Evolutionary conservation across 164 flowering plant genomes (phyloP).

Genomic region (Vitis rotundifolia): DNA sequence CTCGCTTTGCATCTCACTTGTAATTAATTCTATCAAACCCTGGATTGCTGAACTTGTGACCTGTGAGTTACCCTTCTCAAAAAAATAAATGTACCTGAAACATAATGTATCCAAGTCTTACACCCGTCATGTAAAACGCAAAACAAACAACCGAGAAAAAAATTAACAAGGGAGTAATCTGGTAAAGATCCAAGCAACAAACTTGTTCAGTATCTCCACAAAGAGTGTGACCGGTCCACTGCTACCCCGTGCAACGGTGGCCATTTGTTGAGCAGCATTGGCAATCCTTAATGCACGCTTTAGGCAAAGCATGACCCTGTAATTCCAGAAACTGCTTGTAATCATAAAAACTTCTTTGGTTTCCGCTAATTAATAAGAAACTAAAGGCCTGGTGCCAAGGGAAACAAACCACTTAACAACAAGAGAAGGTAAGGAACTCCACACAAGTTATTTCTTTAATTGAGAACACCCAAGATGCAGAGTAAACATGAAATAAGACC

Average conservation of each 20-base stretch:
- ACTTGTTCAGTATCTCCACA: slow-evolving; percentile 96
- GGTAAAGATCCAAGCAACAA: background rate
- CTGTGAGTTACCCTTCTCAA: slow-evolving; percentile 92
- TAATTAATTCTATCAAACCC: slow-evolving; percentile 76
- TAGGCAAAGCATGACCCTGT: slow-evolving; percentile 91
- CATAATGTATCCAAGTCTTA: background rate
- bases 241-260: slow-evolving; percentile 81
- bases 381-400: no score
- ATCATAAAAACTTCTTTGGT: no score
- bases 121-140: background rate
- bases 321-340: background rate
- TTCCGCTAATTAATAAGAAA: no score
- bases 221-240: slow-evolving; percentile 85
- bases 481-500: no score
- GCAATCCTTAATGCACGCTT: slow-evolving; percentile 96
- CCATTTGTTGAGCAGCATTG: slow-evolving; percentile 98
- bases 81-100: slow-evolving; percentile 86
- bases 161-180: background rate
- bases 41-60: slow-evolving; percentile 71
- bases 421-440: no score
- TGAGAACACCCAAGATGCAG: no score
- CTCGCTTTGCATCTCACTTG: slow-evolving; percentile 85
- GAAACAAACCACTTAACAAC: no score
- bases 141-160: background rate
- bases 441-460: no score